Conservation (phyloP, 345 rosid species). For the Mangifera indica region DNA sequence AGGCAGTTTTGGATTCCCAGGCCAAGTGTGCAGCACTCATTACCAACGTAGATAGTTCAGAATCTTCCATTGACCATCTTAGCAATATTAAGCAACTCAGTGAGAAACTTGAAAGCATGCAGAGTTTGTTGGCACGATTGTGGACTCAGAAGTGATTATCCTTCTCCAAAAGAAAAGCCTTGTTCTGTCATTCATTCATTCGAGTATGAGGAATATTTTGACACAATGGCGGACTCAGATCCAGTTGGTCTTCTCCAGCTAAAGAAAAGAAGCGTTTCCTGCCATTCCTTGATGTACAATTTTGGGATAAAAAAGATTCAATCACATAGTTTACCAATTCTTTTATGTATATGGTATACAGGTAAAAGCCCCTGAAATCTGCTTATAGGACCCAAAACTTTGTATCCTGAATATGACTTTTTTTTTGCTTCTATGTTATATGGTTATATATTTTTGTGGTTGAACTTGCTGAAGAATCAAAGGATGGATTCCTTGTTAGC, state of each 20-base stretch:
- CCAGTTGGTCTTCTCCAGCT: constrained; percentile 19
- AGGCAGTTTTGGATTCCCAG: constrained; percentile 58
- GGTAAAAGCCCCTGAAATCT: constrained; percentile 18
- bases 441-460: not conserved
- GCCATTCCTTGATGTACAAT: constrained; percentile 17
- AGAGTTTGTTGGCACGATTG: constrained; percentile 55
- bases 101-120: constrained; percentile 67
- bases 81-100: constrained; percentile 47
- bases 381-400: constrained; percentile 18
- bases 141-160: constrained; percentile 51
- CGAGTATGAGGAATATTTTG: constrained; percentile 57
- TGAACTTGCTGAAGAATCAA: no score
- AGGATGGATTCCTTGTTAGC: no score
- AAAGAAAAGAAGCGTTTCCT: not conserved
- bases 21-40: constrained; percentile 56
- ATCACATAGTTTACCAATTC: constrained; percentile 27
- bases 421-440: not conserved
- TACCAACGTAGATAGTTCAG: constrained; percentile 39
- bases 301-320: constrained; percentile 24
- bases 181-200: not conserved
- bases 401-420: constrained; percentile 14
- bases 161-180: not conserved
- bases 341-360: constrained; percentile 38
- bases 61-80: constrained; percentile 36
- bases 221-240: constrained; percentile 59